phyloP scores from a whole-genome alignment of 805 yeast genomes.

The Metschnikowia henanensis region DNA sequence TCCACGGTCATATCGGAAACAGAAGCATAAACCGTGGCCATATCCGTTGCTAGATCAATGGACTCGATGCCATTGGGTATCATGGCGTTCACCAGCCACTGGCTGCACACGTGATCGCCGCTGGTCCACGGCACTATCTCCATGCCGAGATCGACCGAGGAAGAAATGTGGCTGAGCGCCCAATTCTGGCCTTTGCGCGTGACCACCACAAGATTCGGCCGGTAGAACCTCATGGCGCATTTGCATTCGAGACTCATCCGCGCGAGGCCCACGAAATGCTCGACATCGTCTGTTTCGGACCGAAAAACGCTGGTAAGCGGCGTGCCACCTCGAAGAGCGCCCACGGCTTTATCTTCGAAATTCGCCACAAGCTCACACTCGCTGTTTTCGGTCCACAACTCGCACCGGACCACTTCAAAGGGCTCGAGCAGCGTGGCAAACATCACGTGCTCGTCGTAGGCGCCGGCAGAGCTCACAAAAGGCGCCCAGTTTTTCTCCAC shows the following conservation, averaged over 20 bases:
- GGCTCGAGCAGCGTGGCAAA: slow-evolving; percentile 36
- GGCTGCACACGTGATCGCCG: slow-evolving; percentile 26
- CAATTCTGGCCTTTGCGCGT: slow-evolving; percentile 25
- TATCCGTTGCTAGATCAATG: slow-evolving; percentile 35
- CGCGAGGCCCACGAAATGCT: slow-evolving; percentile 48
- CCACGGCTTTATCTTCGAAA: slow-evolving; percentile 11
- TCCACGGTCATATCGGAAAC: slow-evolving; percentile 39
- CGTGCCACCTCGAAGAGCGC: slow-evolving; percentile 27
- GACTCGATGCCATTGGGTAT: slow-evolving; percentile 47
- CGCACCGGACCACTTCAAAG: slow-evolving; percentile 29
- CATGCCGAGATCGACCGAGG: slow-evolving; percentile 33
- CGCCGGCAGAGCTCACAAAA: slow-evolving; percentile 28
- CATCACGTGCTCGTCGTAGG: slow-evolving; percentile 28
- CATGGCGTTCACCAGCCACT: slow-evolving; percentile 33
- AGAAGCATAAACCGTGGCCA: slow-evolving; percentile 34
- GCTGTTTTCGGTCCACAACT: slow-evolving; percentile 21
- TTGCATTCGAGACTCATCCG: slow-evolving; percentile 46
- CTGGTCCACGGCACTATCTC: slow-evolving; percentile 31
- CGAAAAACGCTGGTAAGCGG: slow-evolving; percentile 13
- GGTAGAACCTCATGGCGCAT: slow-evolving; percentile 44
- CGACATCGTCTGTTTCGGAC: slow-evolving; percentile 21
- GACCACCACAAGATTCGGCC: slow-evolving; percentile 45
- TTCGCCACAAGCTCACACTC: slow-evolving; percentile 20
- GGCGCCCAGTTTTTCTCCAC: slow-evolving; percentile 41
- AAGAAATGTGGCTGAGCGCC: slow-evolving; percentile 27